phyloP scores from a whole-genome alignment of 148 eudicot species.

The Mesembryanthemum crystallinum region DNA sequence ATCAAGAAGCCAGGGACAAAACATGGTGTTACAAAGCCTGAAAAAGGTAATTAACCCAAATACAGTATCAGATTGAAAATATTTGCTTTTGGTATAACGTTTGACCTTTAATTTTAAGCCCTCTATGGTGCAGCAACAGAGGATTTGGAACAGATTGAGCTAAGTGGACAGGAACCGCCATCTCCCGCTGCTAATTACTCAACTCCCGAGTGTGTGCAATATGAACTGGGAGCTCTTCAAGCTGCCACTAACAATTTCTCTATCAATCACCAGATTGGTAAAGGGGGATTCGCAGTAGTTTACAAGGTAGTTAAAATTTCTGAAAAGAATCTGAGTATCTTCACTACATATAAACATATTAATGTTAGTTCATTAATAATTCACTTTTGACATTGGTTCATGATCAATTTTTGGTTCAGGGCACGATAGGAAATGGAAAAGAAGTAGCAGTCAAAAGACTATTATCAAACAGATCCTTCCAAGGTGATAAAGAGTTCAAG shows the following conservation, averaged over 20 bases:
- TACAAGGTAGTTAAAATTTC: not conserved
- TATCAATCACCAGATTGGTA: not conserved
- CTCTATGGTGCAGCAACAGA: constrained; percentile 2
- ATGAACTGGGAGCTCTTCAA: not conserved
- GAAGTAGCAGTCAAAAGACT: not conserved
- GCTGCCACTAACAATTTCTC: constrained; percentile 4
- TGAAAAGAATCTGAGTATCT: too few species aligned
- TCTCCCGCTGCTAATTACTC: not conserved
- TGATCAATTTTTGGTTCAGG: not conserved
- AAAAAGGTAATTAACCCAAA: not conserved
- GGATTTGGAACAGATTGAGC: not conserved
- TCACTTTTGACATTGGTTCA: not conserved
- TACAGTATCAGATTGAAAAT: not conserved
- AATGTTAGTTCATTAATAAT: too few species aligned
- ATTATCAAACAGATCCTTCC: not conserved
- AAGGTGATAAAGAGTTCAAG: constrained; percentile 1
- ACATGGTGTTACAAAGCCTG: not conserved
- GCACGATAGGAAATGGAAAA: constrained; percentile 4
- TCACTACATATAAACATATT: too few species aligned
- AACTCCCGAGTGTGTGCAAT: not conserved
- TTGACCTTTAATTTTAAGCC: not conserved
- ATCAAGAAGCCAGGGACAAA: not conserved
- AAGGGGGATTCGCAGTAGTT: not conserved
- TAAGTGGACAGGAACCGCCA: not conserved
- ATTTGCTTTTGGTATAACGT: not conserved